Base-by-base conservation (phyloP, 352 stramenopile species). In the Blastocystis sp. region DNA sequence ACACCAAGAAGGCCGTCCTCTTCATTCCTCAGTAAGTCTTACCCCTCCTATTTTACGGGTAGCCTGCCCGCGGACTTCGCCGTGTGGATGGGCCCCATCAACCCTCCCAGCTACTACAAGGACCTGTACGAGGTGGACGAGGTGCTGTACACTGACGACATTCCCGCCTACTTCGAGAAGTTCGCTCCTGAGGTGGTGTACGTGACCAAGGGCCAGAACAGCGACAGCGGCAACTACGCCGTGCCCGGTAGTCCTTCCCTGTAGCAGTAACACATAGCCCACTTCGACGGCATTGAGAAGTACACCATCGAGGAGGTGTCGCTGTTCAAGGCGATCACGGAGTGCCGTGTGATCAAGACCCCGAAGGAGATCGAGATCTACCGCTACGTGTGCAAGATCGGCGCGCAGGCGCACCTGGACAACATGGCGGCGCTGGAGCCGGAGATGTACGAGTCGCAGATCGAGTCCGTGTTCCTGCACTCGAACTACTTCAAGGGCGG, bases 371-470 rank as follows among this genome's bases (percentile, higher is more conserved):
- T 98, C 43, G 93, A 96, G 88, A 77, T 98, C 23, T 90, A 98
- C 89, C 91, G 93, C 28, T 96, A 98, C 89, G 92, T 94, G 2
- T 96, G 95, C 78, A 92, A 93, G 64, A 88, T 94, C 38, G 92
- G 91, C 9, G 94, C 92, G 43, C 91, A 96, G 77, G 94, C 93
- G 17, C 93, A 97, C 89, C 91, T 96, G 7, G 92, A 96, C 87
- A 93, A 97, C 7, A 98, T 98, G 95, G 90, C 92, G 76, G 90
- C 90, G n/a, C 91, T 92, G 28, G 91, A 92, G 53, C 91, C 92
- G 0, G 93, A 93, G 40, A 96, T 96, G 92, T 95, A 94, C 90
- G 96, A 98, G 91, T 98, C 96, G 91, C 94, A 98, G 90, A 91
- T 94, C n/a, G 96, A 98, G 91, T 93, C 93, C 23, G 88, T 95